A percentile compares a stretch with the other conserved stretches of the same genome.
Evolutionary conservation across 1,139 yeast species (phyloP).

Genomic region (Scheffersomyces cryptocercus): DNA sequence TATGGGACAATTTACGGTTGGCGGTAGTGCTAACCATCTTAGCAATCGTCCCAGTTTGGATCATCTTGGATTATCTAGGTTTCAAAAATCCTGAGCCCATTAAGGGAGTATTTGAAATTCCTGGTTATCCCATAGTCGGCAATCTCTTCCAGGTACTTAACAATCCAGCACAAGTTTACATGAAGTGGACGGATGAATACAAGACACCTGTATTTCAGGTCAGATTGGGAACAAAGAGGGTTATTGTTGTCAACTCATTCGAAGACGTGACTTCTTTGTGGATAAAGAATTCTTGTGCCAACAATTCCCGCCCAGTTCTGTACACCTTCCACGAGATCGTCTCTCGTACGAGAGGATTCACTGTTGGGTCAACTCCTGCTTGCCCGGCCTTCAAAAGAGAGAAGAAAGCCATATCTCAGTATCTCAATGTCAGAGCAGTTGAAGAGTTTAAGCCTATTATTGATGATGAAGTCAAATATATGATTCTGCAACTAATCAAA

Average conservation of each 20-base stretch:
- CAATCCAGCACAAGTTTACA: slow-evolving; percentile 54
- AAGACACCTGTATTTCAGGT: slow-evolving; percentile 58
- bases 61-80: too few relatives aligned
- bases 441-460: slow-evolving; percentile 37
- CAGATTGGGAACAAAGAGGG: slow-evolving; percentile 55
- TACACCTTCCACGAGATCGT: slow-evolving; percentile 71
- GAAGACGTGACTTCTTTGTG: slow-evolving; percentile 56
- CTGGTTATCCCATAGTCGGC: slow-evolving; percentile 56
- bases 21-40: too few relatives aligned
- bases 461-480: slow-evolving; percentile 41
- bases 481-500: slow-evolving; percentile 27
- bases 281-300: slow-evolving; percentile 52
- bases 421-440: slow-evolving; percentile 43
- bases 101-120: slow-evolving; percentile 39
- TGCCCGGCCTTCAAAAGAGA: slow-evolving; percentile 53
- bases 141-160: slow-evolving; percentile 46
- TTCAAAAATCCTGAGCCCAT: too few relatives aligned
- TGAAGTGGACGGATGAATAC: slow-evolving; percentile 46
- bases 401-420: slow-evolving; percentile 55
- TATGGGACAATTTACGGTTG: too few relatives aligned
- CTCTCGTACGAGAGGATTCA: slow-evolving; percentile 62
- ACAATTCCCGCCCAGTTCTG: slow-evolving; percentile 66
- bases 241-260: slow-evolving; percentile 66
- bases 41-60: too few relatives aligned
- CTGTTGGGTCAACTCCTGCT: slow-evolving; percentile 78